Evolutionary conservation across 1,284 basidiomycete species (phyloP).

Genomic region (Cutaneotrichosporon sp.): DNA sequence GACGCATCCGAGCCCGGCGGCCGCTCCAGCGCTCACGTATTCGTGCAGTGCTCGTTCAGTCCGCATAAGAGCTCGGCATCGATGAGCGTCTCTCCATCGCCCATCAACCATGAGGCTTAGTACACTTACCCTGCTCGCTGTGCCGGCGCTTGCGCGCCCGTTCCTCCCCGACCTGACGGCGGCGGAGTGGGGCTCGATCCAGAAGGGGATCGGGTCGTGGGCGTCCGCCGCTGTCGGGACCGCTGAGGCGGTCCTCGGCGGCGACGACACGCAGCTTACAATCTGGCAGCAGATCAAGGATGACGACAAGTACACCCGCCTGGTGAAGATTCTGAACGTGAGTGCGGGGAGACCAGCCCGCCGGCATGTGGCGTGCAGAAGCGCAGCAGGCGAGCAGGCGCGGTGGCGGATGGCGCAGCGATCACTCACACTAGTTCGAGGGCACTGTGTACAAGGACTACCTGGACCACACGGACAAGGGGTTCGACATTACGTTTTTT

Average conservation of each 20-base stretch:
- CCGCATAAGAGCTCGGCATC: too few relatives aligned
- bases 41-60: too few relatives aligned
- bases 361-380: too few relatives aligned
- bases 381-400: too few relatives aligned
- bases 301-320: conserved; percentile 44
- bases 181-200: conserved; percentile 1
- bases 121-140: background rate
- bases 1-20: too few relatives aligned
- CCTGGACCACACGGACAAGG: conserved; percentile 38
- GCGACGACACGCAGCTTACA: conserved; percentile 34
- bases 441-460: conserved; percentile 35
- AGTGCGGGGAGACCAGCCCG: conserved; percentile 5
- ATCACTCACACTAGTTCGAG: conserved; percentile 29
- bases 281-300: conserved; percentile 45
- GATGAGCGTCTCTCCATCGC: background rate
- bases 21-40: too few relatives aligned
- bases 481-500: conserved; percentile 48
- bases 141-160: background rate
- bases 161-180: background rate
- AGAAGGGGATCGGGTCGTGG: background rate
- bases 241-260: background rate
- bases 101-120: background rate
- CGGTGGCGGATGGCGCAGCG: too few relatives aligned
- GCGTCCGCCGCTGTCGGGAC: background rate
- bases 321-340: conserved; percentile 47